These are phyloP conservation scores for Brachypodium distachyon DNA, from an alignment of 202 grass and related monocot genomes.

Conservation along the genomic window DNA sequence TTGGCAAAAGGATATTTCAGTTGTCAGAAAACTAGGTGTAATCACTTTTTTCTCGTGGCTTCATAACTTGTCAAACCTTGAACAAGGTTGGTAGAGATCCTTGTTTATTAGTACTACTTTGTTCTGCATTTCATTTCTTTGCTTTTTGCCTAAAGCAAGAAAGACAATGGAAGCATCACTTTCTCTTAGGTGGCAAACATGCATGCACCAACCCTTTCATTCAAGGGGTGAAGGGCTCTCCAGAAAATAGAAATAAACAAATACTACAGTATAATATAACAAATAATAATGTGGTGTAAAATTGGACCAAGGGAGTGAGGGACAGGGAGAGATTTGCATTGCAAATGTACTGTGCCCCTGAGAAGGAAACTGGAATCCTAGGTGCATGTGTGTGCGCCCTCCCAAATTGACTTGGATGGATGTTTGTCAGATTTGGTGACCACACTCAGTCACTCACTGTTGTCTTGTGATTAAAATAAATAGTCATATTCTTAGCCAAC, in stretches of 20 bases:
- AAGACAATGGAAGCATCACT: conserved; percentile 27
- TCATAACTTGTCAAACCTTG: background rate
- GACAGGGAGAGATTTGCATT: background rate
- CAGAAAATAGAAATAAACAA: background rate
- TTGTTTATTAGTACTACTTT: background rate
- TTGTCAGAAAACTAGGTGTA: background rate
- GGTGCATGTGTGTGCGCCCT: conserved; percentile 3
- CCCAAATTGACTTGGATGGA: conserved; percentile 4
- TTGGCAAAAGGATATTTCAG: background rate
- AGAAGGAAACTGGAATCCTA: background rate
- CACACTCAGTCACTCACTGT: conserved; percentile 8
- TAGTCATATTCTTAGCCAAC: conserved; percentile 13
- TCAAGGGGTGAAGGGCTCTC: background rate
- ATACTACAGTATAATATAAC: too few relatives aligned
- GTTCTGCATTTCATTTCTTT: background rate
- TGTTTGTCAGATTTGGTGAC: conserved; percentile 16
- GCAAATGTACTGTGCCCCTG: background rate
- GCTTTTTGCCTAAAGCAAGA: conserved; percentile 33
- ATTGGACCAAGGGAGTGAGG: background rate
- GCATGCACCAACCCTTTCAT: conserved; percentile 18
- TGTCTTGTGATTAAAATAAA: background rate
- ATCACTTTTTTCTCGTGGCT: background rate
- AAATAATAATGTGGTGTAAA: too few relatives aligned
- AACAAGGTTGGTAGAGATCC: background rate
- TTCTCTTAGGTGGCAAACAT: conserved; percentile 31